These are phyloP conservation scores for Catunica adiposa DNA, from an alignment of 2,329 filamentous ascomycete species.

Conservation along the genomic window DNA sequence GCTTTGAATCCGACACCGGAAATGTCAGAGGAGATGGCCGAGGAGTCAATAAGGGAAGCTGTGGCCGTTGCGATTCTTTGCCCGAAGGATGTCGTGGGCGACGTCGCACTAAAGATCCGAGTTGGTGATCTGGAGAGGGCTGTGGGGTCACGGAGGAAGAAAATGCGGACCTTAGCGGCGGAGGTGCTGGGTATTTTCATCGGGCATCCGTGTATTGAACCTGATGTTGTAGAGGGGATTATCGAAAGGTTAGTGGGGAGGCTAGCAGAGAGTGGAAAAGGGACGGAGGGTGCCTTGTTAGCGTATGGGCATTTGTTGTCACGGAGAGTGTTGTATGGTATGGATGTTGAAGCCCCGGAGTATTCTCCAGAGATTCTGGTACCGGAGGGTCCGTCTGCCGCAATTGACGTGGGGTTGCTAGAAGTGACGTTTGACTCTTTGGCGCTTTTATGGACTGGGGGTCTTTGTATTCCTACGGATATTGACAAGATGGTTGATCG, in stretches of 20 bases:
- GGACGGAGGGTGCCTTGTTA: constrained; percentile 31
- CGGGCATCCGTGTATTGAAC: constrained; percentile 47
- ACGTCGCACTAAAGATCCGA: constrained; percentile 26
- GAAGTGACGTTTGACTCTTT: constrained; percentile 30
- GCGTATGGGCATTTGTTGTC: constrained; percentile 30
- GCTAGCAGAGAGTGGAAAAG: background rate
- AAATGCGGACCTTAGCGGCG: constrained; percentile 48
- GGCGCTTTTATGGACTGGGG: constrained; percentile 31
- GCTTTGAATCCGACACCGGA: constrained; percentile 10
- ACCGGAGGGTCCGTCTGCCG: constrained; percentile 17
- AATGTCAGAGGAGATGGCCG: constrained; percentile 35
- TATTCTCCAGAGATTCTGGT: constrained; percentile 22
- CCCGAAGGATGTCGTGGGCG: constrained; percentile 24
- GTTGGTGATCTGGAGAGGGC: constrained; percentile 26
- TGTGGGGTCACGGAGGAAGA: constrained; percentile 49
- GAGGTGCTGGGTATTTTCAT: constrained; percentile 33
- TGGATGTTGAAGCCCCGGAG: constrained; percentile 18
- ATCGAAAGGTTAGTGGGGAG: background rate
- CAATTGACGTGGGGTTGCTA: constrained; percentile 23
- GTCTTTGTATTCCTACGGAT: constrained; percentile 23
- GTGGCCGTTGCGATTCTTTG: constrained; percentile 35
- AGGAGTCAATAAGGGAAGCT: constrained; percentile 35
- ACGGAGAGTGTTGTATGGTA: constrained; percentile 28
- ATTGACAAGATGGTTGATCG: constrained; percentile 36
- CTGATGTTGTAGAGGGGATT: background rate